Conservation (phyloP, 495 filamentous ascomycete species). For the Annulohypoxylon nitens region DNA sequence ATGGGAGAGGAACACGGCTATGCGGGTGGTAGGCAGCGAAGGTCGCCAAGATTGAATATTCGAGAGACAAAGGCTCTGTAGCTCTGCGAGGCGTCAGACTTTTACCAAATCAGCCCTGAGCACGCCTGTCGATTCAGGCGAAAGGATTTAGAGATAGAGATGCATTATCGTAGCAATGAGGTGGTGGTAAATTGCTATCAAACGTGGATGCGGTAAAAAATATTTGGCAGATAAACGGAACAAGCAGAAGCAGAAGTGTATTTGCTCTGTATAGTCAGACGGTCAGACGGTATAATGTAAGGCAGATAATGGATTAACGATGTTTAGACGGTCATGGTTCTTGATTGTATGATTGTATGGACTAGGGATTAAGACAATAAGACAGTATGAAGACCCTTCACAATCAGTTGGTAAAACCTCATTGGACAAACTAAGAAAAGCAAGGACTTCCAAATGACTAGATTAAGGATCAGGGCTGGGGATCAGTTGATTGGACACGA, state of each 20-base stretch:
- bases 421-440: constrained; percentile 6
- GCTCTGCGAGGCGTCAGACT: constrained; percentile 22
- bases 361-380: not conserved
- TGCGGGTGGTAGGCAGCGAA: constrained; percentile 20
- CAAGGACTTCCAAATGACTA: constrained; percentile 28
- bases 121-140: constrained; percentile 31
- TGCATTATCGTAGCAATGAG: constrained; percentile 35
- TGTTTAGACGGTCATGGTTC: too few relatives aligned
- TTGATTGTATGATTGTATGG: not conserved
- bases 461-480: constrained; percentile 27
- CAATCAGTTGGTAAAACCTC: not conserved
- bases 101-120: constrained; percentile 19
- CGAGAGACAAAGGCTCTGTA: constrained; percentile 25
- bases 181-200: constrained; percentile 1
- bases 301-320: constrained; percentile 8
- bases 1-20: constrained; percentile 37
- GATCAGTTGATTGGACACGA: constrained; percentile 41
- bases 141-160: constrained; percentile 20
- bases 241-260: not conserved
- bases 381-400: not conserved
- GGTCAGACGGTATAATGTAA: not conserved
- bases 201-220: not conserved
- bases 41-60: constrained; percentile 28
- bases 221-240: constrained; percentile 5
- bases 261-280: constrained; percentile 23